Evolutionary conservation across 225 moss, liverwort and hornwort species (phyloP).

Genomic region (Anthoceros angustus): DNA sequence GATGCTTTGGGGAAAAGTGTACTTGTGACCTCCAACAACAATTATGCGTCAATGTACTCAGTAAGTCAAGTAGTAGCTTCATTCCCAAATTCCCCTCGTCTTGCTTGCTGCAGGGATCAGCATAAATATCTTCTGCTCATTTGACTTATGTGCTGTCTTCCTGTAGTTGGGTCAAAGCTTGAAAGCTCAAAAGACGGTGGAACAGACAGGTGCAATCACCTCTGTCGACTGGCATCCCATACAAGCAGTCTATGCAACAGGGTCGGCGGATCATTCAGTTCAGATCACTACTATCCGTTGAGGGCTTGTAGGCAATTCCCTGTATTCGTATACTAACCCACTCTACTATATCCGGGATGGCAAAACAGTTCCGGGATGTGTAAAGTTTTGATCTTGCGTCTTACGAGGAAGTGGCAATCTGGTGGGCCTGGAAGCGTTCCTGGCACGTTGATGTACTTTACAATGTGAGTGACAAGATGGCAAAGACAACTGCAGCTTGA

Average conservation of each 20-base stretch:
- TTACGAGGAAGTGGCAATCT: too few relatives aligned
- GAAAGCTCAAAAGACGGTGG: constrained; percentile 34
- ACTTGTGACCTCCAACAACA: constrained; percentile 60
- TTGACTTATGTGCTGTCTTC: not conserved
- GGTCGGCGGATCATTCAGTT: constrained; percentile 61
- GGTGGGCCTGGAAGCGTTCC: too few relatives aligned
- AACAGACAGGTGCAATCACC: constrained; percentile 51
- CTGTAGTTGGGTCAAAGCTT: constrained; percentile 47
- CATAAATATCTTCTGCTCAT: not conserved
- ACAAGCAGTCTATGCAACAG: constrained; percentile 57
- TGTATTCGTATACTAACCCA: too few relatives aligned
- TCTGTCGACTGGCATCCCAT: constrained; percentile 85
- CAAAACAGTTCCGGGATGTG: too few relatives aligned
- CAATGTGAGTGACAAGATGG: too few relatives aligned
- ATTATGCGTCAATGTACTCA: constrained; percentile 49
- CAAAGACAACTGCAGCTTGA: too few relatives aligned
- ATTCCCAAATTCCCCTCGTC: not conserved
- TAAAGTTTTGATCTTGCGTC: too few relatives aligned
- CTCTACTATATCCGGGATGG: too few relatives aligned
- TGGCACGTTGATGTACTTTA: too few relatives aligned
- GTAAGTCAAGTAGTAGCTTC: constrained; percentile 17
- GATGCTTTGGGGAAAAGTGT: constrained; percentile 45
- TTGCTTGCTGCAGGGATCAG: not conserved
- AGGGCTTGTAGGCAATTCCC: not conserved
- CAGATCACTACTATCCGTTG: constrained; percentile 36